Conservation (phyloP, 164 flowering plant species). For the Berberis thunbergii region DNA sequence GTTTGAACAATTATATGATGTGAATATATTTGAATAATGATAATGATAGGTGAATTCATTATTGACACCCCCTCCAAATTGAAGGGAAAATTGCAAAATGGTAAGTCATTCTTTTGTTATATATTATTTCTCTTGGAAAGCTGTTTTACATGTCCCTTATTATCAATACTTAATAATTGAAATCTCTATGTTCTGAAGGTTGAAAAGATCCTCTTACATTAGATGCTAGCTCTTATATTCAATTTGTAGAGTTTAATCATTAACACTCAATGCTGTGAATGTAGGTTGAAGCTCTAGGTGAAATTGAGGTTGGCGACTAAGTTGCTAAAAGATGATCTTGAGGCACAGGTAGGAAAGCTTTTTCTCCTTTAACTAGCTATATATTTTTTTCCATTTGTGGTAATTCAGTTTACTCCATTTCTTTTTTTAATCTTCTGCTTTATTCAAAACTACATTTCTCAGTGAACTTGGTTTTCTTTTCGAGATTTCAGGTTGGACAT, state of each 20-base stretch:
- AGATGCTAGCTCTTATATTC: not conserved
- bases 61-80: conserved; percentile 79
- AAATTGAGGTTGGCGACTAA: conserved; percentile 88
- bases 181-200: too few relatives aligned
- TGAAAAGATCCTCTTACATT: too few relatives aligned
- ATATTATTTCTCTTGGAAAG: not conserved
- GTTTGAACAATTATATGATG: not conserved
- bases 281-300: conserved; percentile 88
- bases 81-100: conserved; percentile 80
- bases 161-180: not conserved
- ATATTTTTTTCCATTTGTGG: not conserved
- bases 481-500: not conserved
- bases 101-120: conserved; percentile 26
- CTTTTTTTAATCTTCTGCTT: too few relatives aligned
- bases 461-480: not conserved
- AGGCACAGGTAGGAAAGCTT: conserved; percentile 40
- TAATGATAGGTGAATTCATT: conserved; percentile 69
- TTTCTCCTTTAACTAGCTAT: not conserved
- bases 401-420: not conserved
- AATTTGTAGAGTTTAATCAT: not conserved
- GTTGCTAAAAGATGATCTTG: conserved; percentile 49
- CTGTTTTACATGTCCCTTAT: not conserved
- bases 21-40: conserved; percentile 5
- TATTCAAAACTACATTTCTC: too few relatives aligned
- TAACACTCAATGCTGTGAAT: not conserved